phyloP scores from a whole-genome alignment of 2,329 filamentous ascomycete species.

The Fusarium napiforme region DNA sequence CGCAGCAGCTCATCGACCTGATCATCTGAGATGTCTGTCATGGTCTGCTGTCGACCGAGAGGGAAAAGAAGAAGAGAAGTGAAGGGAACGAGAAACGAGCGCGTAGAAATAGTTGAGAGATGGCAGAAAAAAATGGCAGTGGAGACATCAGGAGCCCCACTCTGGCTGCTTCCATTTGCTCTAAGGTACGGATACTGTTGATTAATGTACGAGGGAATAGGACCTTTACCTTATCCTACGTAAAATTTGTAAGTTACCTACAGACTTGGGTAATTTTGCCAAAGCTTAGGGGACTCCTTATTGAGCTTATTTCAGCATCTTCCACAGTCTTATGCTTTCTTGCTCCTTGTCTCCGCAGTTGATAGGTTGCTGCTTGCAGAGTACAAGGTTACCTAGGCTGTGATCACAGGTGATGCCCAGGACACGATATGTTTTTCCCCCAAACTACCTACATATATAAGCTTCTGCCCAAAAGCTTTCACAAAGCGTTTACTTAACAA shows the following conservation, averaged over 20 bases:
- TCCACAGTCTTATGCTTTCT: background rate
- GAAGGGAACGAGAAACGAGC: slow-evolving; percentile 24
- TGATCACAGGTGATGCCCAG: background rate
- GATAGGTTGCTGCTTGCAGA: background rate
- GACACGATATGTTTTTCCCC: background rate
- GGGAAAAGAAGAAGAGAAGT: slow-evolving; percentile 20
- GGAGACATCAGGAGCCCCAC: slow-evolving; percentile 2
- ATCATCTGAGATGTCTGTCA: slow-evolving; percentile 46
- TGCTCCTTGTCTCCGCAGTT: background rate
- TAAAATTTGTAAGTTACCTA: too few relatives aligned
- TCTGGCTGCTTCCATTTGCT: background rate
- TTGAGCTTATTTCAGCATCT: background rate
- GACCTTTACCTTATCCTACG: background rate
- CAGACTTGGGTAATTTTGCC: background rate
- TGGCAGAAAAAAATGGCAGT: slow-evolving; percentile 31
- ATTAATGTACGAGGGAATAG: background rate
- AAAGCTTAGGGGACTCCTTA: background rate
- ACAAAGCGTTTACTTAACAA: too few relatives aligned
- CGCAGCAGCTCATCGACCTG: slow-evolving; percentile 49
- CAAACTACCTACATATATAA: too few relatives aligned
- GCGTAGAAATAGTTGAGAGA: slow-evolving; percentile 35
- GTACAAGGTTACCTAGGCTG: background rate
- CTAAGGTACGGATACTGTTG: background rate
- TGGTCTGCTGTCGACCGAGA: slow-evolving; percentile 43
- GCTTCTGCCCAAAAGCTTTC: background rate